Percentiles rank a stretch among this genome's conserved stretches.
Evolutionary conservation across 2,329 filamentous ascomycete genomes (phyloP).

Genomic region (Hymenoscyphus linearis): DNA sequence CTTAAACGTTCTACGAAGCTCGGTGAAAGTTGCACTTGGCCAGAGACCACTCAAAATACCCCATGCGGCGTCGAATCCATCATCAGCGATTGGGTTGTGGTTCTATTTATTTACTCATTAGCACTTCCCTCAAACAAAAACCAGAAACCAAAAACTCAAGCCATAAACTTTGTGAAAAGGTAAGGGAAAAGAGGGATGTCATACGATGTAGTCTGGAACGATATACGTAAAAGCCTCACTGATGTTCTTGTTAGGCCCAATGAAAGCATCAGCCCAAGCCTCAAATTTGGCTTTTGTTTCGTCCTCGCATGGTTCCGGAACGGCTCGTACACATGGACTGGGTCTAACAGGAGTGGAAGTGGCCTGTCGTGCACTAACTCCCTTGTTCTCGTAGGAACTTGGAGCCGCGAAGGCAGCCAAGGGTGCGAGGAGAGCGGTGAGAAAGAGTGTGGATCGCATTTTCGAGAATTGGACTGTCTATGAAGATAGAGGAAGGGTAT

Average conservation of each 20-base stretch:
- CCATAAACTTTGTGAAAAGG: not conserved
- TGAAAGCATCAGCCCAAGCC: conserved; percentile 10
- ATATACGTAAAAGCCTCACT: conserved; percentile 13
- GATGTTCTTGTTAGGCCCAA: conserved; percentile 9
- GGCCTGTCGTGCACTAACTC: not conserved
- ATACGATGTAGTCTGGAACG: conserved; percentile 11
- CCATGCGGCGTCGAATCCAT: conserved; percentile 13
- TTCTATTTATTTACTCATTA: conserved; percentile 5
- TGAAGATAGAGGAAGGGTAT: not conserved
- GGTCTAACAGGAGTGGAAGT: not conserved
- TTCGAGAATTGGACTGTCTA: not conserved
- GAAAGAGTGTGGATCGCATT: not conserved
- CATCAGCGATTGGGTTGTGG: conserved; percentile 11
- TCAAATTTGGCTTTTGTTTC: conserved; percentile 7
- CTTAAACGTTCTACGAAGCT: conserved; percentile 7
- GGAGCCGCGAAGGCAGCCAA: not conserved
- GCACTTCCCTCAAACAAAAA: not conserved
- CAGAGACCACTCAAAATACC: conserved; percentile 11
- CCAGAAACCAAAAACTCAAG: too few species aligned
- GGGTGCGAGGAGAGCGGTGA: not conserved
- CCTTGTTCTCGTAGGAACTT: not conserved
- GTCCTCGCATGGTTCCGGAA: not conserved
- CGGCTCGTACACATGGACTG: not conserved
- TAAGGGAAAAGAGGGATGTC: not conserved
- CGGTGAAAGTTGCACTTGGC: conserved; percentile 1